Conservation (phyloP, 805 yeast genomes). For the Saturnispora dispora region DNA sequence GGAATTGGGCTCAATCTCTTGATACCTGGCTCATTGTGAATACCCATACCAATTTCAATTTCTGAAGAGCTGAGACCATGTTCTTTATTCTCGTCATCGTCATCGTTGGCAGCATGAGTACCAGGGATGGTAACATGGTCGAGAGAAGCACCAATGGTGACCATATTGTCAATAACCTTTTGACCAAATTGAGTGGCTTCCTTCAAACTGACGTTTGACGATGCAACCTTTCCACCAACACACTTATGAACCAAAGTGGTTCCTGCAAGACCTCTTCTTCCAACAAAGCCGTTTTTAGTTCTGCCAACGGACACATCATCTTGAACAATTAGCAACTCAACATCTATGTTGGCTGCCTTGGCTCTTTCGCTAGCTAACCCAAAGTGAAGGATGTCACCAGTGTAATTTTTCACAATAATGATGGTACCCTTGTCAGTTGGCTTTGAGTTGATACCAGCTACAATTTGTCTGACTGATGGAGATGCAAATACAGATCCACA, state of each 20-base stretch:
- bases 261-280: constrained; percentile 91
- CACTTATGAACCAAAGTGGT: constrained; percentile 80
- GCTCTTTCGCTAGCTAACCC: constrained; percentile 89
- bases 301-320: constrained; percentile 96
- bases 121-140: constrained; percentile 92
- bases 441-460: constrained; percentile 54
- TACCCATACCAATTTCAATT: constrained; percentile 91
- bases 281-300: constrained; percentile 82
- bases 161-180: constrained; percentile 53
- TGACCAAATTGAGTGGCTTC: constrained; percentile 52
- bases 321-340: constrained; percentile 68
- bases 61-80: constrained; percentile 45
- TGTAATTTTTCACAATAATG: constrained; percentile 80
- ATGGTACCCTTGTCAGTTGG: constrained; percentile 56
- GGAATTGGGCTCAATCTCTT: constrained; percentile 60
- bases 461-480: constrained; percentile 77
- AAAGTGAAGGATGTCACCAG: constrained; percentile 90
- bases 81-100: constrained; percentile 28
- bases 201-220: constrained; percentile 30
- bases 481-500: constrained; percentile 91
- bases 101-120: constrained; percentile 14
- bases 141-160: constrained; percentile 81
- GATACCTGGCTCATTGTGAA: constrained; percentile 91
- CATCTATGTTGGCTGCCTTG: constrained; percentile 61
- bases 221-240: constrained; percentile 53